These are phyloP conservation scores for Neocallimastix lanati DNA, from an alignment of 192 early-diverging fungal genomes.

Conservation along the genomic window DNA sequence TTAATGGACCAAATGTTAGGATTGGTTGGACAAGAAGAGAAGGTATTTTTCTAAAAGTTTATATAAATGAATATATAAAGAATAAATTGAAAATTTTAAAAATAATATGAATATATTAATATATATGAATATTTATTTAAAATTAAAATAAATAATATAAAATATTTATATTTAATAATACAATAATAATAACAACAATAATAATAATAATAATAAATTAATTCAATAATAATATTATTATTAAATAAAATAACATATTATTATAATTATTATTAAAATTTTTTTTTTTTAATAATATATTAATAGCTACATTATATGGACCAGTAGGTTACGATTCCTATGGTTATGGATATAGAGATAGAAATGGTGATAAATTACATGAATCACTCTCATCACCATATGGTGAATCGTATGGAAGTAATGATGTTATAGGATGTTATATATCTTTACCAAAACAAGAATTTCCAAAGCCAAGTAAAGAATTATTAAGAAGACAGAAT, in stretches of 20 bases:
- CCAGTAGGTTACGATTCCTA: conserved; percentile 50
- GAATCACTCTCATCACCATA: conserved; percentile 22
- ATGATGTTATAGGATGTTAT: conserved; percentile 44
- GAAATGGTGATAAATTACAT: conserved; percentile 38
- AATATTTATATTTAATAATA: no score
- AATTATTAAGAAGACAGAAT: conserved; percentile 1
- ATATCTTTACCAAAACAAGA: conserved; percentile 18
- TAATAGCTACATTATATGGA: conserved; percentile 18
- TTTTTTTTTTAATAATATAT: not conserved
- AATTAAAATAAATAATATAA: no score
- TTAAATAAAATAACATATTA: no score
- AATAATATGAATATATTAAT: no score
- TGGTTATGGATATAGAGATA: conserved; percentile 41
- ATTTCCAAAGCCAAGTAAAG: conserved; percentile 7
- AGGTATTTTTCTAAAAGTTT: no score
- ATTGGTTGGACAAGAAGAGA: conserved; percentile 1
- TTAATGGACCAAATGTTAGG: not conserved
- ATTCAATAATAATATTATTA: no score
- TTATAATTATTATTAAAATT: no score
- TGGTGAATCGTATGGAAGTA: conserved; percentile 35
- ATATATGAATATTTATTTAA: no score
- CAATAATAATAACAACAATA: no score
- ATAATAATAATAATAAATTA: no score
- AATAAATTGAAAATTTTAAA: no score
- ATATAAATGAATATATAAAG: no score